Conservation (phyloP, 2,329 filamentous ascomycete species). For the Claviceps purpurea region DNA sequence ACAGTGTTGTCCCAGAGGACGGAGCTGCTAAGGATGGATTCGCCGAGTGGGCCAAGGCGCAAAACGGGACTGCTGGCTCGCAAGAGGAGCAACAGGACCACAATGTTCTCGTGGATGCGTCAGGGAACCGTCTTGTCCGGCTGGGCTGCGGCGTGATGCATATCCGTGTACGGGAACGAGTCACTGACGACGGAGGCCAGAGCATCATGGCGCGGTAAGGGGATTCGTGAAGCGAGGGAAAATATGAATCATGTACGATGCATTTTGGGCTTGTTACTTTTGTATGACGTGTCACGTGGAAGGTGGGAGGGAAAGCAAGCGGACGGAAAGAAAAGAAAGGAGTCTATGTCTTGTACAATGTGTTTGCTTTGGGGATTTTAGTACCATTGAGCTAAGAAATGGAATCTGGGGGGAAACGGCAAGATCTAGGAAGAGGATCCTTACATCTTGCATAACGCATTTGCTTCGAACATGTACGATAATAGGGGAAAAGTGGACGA, state of each 20-base stretch:
- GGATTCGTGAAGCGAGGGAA: background rate
- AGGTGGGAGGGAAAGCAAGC: no score
- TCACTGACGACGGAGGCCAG: slow-evolving; percentile 30
- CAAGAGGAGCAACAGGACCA: background rate
- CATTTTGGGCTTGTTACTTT: background rate
- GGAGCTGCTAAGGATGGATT: background rate
- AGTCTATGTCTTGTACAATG: no score
- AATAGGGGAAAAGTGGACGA: no score
- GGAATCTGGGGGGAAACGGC: no score
- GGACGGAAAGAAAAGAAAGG: no score
- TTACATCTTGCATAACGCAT: no score
- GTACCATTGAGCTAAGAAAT: no score
- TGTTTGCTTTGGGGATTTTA: no score
- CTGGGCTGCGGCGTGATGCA: slow-evolving; percentile 26
- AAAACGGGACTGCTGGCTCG: background rate
- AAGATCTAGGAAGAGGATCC: no score
- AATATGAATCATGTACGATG: background rate
- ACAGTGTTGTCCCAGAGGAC: no score
- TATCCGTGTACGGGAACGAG: slow-evolving; percentile 25
- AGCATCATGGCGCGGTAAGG: slow-evolving; percentile 29
- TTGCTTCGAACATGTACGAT: no score
- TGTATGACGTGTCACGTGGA: no score
- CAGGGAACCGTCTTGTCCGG: background rate
- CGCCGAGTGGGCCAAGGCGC: background rate
- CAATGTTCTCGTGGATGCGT: background rate